Evolutionary conservation across 1,284 basidiomycete species (phyloP), one percentile per base, ranked within the genome.

Genomic region (Retiboletus flavoniger): DNA sequence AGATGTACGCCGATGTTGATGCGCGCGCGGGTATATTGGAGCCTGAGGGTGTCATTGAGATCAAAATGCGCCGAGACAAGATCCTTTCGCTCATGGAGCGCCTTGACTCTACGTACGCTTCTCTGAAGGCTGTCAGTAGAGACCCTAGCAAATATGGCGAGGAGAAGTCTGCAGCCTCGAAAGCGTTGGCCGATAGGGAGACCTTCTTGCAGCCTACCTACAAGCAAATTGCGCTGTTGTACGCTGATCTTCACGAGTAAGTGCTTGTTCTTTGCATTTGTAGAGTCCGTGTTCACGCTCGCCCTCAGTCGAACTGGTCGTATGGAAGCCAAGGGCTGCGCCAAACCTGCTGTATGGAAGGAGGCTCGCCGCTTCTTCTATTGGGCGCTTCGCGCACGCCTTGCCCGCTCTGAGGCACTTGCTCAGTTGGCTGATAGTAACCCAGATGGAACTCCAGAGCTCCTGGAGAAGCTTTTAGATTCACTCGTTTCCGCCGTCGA

Each of bases 281-380:
- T 26, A 36, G 49, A 41, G 10, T 14, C 24, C 39, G 46, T 56
- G 38, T 55, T 67, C 46, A 61, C 60, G 50, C 24, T 51, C 47
- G 57, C 60, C 59, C 56, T 59, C 64, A 96, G 95, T 75, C 91
- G 94, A 53, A 83, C 88, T 42, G 95, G 95, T 56, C 92, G 96
- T 57, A 98, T 99, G 96, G 92, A 97, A 75, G 95, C 95, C 28
- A 98, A 98, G 75, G 95, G 94, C 17, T 97, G 90, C 68, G 95
- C 89, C 42, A 90, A 83, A 66, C 80, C 84, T 31, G 84, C 83
- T 55, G 83, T 87, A 54, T 97, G 95, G 95, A 89, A 89, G 71
- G 83, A 93, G 59, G 87, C 95, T 45, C 88, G 96, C 59, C 82
- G 93, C 59, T 85, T 89, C 72, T 98, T 99, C 83, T 99, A 98